phyloP scores from a whole-genome alignment of 805 yeast species.

The Metschnikowia hibisci region DNA sequence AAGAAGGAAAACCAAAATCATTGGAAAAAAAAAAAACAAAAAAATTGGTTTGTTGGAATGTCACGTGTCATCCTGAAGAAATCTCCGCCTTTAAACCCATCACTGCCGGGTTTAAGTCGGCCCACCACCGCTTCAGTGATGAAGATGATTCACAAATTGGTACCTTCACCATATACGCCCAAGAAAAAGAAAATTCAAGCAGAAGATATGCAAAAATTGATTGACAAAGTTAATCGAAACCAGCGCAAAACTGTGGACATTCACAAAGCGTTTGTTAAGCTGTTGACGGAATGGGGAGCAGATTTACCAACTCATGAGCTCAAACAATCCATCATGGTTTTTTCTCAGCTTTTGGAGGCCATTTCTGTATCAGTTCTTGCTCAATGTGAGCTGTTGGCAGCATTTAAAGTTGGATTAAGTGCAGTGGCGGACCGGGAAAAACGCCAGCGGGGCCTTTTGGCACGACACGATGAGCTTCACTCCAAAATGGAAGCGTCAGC shows the following conservation, averaged over 20 bases:
- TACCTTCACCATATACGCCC: slow-evolving; percentile 7
- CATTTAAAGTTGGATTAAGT: slow-evolving; percentile 39
- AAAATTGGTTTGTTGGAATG: too few species aligned
- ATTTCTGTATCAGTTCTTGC: slow-evolving; percentile 22
- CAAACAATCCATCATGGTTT: slow-evolving; percentile 11
- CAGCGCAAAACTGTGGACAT: slow-evolving; percentile 30
- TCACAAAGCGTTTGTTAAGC: slow-evolving; percentile 13
- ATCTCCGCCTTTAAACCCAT: slow-evolving; percentile 3
- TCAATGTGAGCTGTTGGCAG: slow-evolving; percentile 42
- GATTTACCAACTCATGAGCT: slow-evolving; percentile 16
- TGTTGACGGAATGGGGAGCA: slow-evolving; percentile 14
- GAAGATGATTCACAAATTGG: slow-evolving; percentile 17
- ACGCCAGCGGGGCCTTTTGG: slow-evolving; percentile 39
- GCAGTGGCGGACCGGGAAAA: slow-evolving; percentile 50
- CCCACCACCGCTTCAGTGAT: slow-evolving; percentile 20
- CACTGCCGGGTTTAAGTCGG: slow-evolving; percentile 13
- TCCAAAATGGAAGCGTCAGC: slow-evolving; percentile 40
- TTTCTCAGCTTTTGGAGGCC: slow-evolving; percentile 12
- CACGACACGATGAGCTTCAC: slow-evolving; percentile 35
- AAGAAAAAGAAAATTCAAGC: slow-evolving; percentile 10
- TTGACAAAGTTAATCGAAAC: slow-evolving; percentile 28
- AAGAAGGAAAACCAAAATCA: too few species aligned
- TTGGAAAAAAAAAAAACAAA: too few species aligned
- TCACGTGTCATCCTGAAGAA: background rate
- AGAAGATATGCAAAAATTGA: slow-evolving; percentile 14